Evolutionary conservation across 2,329 filamentous ascomycete species (phyloP).

Genomic region (Cercospora nicotianae): DNA sequence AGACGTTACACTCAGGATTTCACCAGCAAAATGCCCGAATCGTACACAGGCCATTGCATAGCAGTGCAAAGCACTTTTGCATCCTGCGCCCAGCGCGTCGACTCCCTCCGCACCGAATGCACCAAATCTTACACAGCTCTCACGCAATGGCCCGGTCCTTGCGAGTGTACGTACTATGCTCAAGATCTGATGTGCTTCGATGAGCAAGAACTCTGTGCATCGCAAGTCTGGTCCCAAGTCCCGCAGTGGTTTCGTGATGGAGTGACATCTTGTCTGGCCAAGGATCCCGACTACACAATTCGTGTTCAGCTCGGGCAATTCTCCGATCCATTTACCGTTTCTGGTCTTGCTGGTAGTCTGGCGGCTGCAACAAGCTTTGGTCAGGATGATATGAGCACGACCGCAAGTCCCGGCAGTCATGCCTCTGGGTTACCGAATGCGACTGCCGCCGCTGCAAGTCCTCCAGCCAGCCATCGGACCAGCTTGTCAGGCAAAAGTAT

Average conservation of each 20-base stretch:
- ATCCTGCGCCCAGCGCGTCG: slow-evolving; percentile 6
- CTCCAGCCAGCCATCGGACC: neutral
- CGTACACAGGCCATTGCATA: neutral
- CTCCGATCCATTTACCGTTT: slow-evolving; percentile 3
- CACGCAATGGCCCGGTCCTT: slow-evolving; percentile 2
- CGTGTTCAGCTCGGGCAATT: slow-evolving; percentile 7
- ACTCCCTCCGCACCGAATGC: slow-evolving; percentile 7
- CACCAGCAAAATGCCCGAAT: neutral
- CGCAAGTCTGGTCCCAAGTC: slow-evolving; percentile 6
- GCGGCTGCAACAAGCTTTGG: neutral
- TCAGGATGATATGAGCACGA: neutral
- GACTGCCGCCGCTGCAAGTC: neutral
- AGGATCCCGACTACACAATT: slow-evolving; percentile 8
- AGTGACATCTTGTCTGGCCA: slow-evolving; percentile 2
- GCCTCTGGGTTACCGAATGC: neutral
- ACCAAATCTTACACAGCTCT: slow-evolving; percentile 5
- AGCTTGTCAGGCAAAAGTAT: neutral
- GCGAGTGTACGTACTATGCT: slow-evolving; percentile 9
- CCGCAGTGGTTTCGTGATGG: slow-evolving; percentile 15
- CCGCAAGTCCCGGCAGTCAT: neutral
- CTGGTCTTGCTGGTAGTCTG: slow-evolving; percentile 6
- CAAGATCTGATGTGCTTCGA: slow-evolving; percentile 13
- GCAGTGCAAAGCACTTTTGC: slow-evolving; percentile 2
- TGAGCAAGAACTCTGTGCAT: slow-evolving; percentile 11
- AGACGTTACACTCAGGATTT: neutral